Base-by-base conservation (phyloP, 2,329 filamentous ascomycete species). In the Fusarium lateritium region DNA sequence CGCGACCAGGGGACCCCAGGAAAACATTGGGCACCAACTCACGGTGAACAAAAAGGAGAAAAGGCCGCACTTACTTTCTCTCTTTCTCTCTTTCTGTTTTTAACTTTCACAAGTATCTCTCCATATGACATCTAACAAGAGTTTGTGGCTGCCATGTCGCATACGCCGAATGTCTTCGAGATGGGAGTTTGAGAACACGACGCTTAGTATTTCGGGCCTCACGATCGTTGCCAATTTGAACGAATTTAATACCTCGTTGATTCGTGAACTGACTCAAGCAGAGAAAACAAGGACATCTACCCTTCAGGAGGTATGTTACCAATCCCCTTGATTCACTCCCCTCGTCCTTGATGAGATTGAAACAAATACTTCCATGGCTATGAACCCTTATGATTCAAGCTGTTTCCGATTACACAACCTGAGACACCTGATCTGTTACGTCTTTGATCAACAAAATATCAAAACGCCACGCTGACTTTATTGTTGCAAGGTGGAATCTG, bases 331-430 rank as follows among this genome's bases (percentile, higher is more conserved):
- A 6, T 5, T 3, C 8, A 10, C 15, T 1, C 10, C 4, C 4
- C n/a, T 39, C 6, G 33, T 61, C 39, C 3, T 3, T 53, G 58
- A 61, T 62, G 58, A 62, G 45, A 62, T 39, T 21, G 45, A 62
- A 62, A 62, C 55, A 45, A 53, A 45, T 61, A 60, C 58, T 61
- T 60, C 58, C 55, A 62, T 62, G 58, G 58, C 58, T 61, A 62
- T 62, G 55, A 62, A 9, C 45, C 28, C 2, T 28, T 19, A 45
- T 60, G 58, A 62, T 53, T 62, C 45, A 53, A 62, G 39, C 26
- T 60, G 55, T 62, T 62, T 62, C 58, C 45, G 33, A 39, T 36
- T 24, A 60, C 44, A 44, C 45, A 40, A 60, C 19, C 39, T 62
- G 58, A 62, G 44, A 36, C 26, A 28, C 17, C 17, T 2, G 0